Evolutionary conservation across 192 early-diverging fungal species (phyloP).

Genomic region (Coemansia nantahalensis): DNA sequence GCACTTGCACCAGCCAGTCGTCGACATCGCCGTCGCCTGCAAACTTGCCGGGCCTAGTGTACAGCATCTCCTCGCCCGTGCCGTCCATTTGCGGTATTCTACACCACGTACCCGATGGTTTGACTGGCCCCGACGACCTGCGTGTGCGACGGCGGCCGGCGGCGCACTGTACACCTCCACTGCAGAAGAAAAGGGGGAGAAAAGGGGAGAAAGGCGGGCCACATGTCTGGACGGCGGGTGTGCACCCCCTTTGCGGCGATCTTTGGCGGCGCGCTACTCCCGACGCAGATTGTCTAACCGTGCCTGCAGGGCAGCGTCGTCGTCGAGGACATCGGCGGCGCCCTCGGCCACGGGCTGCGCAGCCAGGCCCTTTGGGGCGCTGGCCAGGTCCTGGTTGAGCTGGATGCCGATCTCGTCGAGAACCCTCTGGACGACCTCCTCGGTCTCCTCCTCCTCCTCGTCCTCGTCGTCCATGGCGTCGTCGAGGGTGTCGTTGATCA

Average conservation of each 20-base stretch:
- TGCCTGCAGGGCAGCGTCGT: constrained; percentile 84
- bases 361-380: constrained; percentile 55
- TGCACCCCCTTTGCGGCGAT: background rate
- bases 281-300: constrained; percentile 84
- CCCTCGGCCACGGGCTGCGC: constrained; percentile 54
- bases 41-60: too few relatives aligned
- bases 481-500: constrained; percentile 98
- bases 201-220: too few relatives aligned
- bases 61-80: too few relatives aligned
- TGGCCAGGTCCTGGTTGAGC: constrained; percentile 39
- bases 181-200: too few relatives aligned
- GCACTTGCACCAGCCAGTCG: too few relatives aligned
- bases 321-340: constrained; percentile 14
- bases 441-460: constrained; percentile 84
- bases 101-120: too few relatives aligned
- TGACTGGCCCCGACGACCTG: too few relatives aligned
- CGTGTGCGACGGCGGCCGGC: too few relatives aligned
- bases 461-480: constrained; percentile 89
- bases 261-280: constrained; percentile 54
- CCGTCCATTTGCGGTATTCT: too few relatives aligned
- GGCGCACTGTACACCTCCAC: too few relatives aligned
- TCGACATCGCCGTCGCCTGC: too few relatives aligned
- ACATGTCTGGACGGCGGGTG: background rate
- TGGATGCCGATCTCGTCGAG: constrained; percentile 95
- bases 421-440: constrained; percentile 89